These are phyloP conservation scores for Nematocida sp. DNA, from an alignment of 371 early-diverging fungal genomes.

Conservation along the genomic window DNA sequence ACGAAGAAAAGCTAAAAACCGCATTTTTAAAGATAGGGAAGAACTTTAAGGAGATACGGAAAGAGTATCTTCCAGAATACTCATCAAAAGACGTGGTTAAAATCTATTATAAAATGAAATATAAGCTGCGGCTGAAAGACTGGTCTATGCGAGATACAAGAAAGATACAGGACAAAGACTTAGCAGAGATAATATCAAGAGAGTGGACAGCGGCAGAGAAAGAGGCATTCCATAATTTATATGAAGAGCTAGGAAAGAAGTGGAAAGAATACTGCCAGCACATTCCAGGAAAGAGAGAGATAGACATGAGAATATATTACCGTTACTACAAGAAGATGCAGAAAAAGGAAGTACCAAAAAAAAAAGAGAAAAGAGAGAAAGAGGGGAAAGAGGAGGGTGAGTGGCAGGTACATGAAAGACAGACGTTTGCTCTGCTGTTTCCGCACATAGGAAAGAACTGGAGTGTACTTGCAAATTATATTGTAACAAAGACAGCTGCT, in stretches of 20 bases:
- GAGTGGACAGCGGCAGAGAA: slow-evolving; percentile 63
- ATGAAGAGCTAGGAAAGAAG: slow-evolving; percentile 44
- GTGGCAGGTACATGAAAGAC: slow-evolving; percentile 67
- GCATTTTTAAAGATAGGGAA: slow-evolving; percentile 53
- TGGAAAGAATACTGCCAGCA: slow-evolving; percentile 49
- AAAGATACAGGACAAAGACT: slow-evolving; percentile 61
- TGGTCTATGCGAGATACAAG: slow-evolving; percentile 47
- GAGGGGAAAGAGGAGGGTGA: not conserved
- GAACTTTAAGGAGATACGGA: slow-evolving; percentile 47
- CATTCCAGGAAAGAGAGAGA: slow-evolving; percentile 57
- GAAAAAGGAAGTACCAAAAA: slow-evolving; percentile 11
- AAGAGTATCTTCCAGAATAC: slow-evolving; percentile 27
- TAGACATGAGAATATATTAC: slow-evolving; percentile 62
- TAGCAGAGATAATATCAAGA: slow-evolving; percentile 49
- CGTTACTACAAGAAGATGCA: slow-evolving; percentile 57
- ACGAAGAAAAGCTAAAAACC: slow-evolving; percentile 32
- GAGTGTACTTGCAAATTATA: slow-evolving; percentile 59
- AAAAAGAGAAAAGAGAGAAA: slow-evolving; percentile 10
- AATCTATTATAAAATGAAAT: slow-evolving; percentile 61
- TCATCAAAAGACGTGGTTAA: slow-evolving; percentile 42
- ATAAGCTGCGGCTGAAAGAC: slow-evolving; percentile 45
- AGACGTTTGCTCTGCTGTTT: slow-evolving; percentile 68
- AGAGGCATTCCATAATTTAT: slow-evolving; percentile 38
- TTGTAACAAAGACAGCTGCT: slow-evolving; percentile 57
- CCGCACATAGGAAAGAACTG: slow-evolving; percentile 67